Evolutionary conservation across 2,329 filamentous ascomycete species (phyloP).

Genomic region (Alternaria viburni): DNA sequence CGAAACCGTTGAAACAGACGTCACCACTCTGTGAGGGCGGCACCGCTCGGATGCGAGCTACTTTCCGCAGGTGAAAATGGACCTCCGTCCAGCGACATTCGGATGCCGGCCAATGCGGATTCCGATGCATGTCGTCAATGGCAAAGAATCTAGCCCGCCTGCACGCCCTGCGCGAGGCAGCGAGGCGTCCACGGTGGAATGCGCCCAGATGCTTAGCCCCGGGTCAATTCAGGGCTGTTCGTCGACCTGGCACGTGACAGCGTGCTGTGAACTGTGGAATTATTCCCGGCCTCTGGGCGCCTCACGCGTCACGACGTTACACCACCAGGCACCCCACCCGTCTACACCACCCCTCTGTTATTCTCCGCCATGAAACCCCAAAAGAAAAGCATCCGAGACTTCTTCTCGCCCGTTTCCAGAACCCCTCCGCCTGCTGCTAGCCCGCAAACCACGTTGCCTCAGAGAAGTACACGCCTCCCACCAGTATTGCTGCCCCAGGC

Average conservation of each 20-base stretch:
- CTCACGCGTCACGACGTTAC: constrained; percentile 2
- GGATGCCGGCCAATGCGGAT: constrained; percentile 25
- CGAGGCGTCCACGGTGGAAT: background rate
- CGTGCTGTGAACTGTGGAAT: constrained; percentile 9
- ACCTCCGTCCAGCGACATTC: background rate
- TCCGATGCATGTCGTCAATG: constrained; percentile 25
- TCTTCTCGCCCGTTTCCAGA: constrained; percentile 53
- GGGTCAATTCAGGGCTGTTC: background rate
- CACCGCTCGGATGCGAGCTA: background rate
- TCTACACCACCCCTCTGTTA: background rate
- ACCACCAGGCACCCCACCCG: constrained; percentile 1
- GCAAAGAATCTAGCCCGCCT: constrained; percentile 2
- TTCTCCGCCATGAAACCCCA: constrained; percentile 20
- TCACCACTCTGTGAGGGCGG: background rate
- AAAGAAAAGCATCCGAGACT: constrained; percentile 52
- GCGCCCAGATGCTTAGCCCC: background rate
- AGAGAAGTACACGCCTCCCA: constrained; percentile 22
- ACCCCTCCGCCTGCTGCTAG: constrained; percentile 15
- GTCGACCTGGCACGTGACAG: constrained; percentile 18
- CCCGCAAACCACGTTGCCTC: constrained; percentile 25
- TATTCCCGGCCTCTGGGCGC: background rate
- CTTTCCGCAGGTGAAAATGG: background rate
- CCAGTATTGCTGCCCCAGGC: background rate
- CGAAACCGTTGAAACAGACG: constrained; percentile 13
- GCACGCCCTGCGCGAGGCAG: background rate